These are phyloP conservation scores for Grosmannia penicillata DNA, from an alignment of 2,329 filamentous ascomycete species.

Conservation along the genomic window DNA sequence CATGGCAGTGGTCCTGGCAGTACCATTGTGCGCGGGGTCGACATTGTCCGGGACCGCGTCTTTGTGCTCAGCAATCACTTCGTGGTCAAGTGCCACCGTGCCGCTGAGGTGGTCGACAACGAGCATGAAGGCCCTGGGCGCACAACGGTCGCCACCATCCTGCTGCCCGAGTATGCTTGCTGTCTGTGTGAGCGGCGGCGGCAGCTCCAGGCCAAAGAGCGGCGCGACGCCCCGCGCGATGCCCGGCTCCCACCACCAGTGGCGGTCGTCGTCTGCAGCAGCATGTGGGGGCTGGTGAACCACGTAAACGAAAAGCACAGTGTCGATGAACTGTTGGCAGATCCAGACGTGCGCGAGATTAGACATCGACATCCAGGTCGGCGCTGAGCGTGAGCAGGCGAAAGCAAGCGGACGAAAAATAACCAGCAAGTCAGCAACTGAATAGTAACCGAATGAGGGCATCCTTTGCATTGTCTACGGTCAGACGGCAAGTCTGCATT, in stretches of 20 bases:
- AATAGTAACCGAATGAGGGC: no score
- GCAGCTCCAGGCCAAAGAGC: slow-evolving; percentile 12
- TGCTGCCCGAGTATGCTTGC: slow-evolving; percentile 15
- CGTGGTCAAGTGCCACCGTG: slow-evolving; percentile 22
- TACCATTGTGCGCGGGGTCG: slow-evolving; percentile 16
- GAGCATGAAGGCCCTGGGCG: background rate
- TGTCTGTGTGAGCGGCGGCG: slow-evolving; percentile 15
- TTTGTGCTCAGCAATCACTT: slow-evolving; percentile 20
- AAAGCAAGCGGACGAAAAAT: background rate
- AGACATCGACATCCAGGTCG: no score
- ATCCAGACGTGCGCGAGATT: slow-evolving; percentile 12
- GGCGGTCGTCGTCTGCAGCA: slow-evolving; percentile 15
- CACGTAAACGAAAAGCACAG: slow-evolving; percentile 16
- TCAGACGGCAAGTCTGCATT: no score
- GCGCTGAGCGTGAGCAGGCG: no score
- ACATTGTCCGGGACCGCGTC: slow-evolving; percentile 14
- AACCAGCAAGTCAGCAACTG: no score
- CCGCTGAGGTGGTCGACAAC: slow-evolving; percentile 6
- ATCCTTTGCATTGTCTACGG: no score
- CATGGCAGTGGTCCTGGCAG: slow-evolving; percentile 14
- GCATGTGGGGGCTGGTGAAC: slow-evolving; percentile 16
- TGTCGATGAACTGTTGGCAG: slow-evolving; percentile 12
- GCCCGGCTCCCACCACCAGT: background rate
- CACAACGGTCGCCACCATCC: background rate
- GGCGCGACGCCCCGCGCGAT: no score